These are phyloP conservation scores for Petunia hybrid DNA, from an alignment of 305 asterid species.

Conservation along the genomic window DNA sequence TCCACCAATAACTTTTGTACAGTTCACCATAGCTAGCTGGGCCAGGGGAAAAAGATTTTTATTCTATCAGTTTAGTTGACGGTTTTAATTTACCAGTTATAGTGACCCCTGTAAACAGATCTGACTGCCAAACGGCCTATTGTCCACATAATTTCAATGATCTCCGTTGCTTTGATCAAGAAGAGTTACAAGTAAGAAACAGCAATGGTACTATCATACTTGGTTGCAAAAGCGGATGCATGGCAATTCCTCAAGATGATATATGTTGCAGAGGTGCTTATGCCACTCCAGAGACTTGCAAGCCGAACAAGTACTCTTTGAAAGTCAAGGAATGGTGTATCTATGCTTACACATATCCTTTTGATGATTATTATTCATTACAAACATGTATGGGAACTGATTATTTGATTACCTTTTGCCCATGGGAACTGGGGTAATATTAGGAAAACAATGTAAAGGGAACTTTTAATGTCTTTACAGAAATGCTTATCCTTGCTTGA, in stretches of 20 bases:
- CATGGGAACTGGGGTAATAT: too few species aligned
- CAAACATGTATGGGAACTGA: too few species aligned
- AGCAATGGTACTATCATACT: conserved; percentile 34
- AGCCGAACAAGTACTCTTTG: conserved; percentile 45
- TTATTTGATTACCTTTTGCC: too few species aligned
- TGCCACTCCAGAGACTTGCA: conserved; percentile 43
- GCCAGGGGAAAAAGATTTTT: conserved; percentile 42
- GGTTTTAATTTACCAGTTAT: conserved; percentile 60
- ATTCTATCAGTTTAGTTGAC: conserved; percentile 59
- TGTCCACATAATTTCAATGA: conserved; percentile 45
- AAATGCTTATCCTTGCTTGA: too few species aligned
- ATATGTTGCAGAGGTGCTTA: conserved; percentile 56
- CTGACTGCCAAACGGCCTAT: conserved; percentile 29
- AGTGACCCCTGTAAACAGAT: conserved; percentile 27
- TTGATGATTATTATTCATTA: too few species aligned
- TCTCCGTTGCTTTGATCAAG: conserved; percentile 39
- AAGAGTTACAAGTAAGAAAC: conserved; percentile 43
- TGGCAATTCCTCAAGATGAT: conserved; percentile 44
- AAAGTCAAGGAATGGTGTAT: conserved; percentile 35
- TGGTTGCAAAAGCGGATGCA: conserved; percentile 62
- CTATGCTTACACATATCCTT: too few species aligned
- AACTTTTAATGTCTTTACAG: too few species aligned
- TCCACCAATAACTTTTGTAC: conserved; percentile 54
- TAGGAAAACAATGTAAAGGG: too few species aligned
- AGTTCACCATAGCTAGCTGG: conserved; percentile 47